These are phyloP conservation scores for Ogataea thermomethanolica DNA, from an alignment of 805 yeast genomes.

Conservation along the genomic window DNA sequence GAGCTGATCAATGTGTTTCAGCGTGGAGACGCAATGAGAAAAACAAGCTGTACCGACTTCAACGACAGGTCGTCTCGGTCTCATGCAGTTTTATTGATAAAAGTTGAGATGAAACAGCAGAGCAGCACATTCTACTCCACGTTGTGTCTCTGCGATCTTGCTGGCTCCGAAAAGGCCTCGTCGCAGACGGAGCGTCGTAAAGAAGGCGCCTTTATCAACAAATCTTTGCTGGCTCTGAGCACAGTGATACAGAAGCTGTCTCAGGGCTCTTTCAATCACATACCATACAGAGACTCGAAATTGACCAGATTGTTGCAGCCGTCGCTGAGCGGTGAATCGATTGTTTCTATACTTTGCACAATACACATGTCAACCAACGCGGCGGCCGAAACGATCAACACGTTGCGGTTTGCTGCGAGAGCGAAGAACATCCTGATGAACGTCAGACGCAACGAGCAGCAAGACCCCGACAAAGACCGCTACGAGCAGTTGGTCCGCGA, in stretches of 20 bases:
- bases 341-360: slow-evolving; percentile 84
- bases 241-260: slow-evolving; percentile 83
- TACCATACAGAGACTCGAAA: slow-evolving; percentile 92
- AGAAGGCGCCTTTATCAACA: slow-evolving; percentile 92
- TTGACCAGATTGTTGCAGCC: slow-evolving; percentile 88
- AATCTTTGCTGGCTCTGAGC: slow-evolving; percentile 83
- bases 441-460: slow-evolving; percentile 51
- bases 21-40: slow-evolving; percentile 69
- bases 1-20: slow-evolving; percentile 61
- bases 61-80: slow-evolving; percentile 86
- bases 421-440: slow-evolving; percentile 80
- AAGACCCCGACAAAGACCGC: slow-evolving; percentile 42
- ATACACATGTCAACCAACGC: slow-evolving; percentile 62
- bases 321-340: slow-evolving; percentile 81
- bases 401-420: slow-evolving; percentile 87
- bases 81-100: slow-evolving; percentile 80
- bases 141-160: slow-evolving; percentile 86
- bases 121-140: slow-evolving; percentile 48
- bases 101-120: slow-evolving; percentile 46
- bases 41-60: slow-evolving; percentile 86
- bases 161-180: slow-evolving; percentile 92
- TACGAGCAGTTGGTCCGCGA: slow-evolving; percentile 53
- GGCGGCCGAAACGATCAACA: slow-evolving; percentile 77
- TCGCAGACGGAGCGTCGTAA: slow-evolving; percentile 76
- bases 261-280: slow-evolving; percentile 44